Evolutionary conservation across 176 grass and related monocot genomes (phyloP), one percentile per base, ranked within the genome.

Genomic region (Carex cristatella): DNA sequence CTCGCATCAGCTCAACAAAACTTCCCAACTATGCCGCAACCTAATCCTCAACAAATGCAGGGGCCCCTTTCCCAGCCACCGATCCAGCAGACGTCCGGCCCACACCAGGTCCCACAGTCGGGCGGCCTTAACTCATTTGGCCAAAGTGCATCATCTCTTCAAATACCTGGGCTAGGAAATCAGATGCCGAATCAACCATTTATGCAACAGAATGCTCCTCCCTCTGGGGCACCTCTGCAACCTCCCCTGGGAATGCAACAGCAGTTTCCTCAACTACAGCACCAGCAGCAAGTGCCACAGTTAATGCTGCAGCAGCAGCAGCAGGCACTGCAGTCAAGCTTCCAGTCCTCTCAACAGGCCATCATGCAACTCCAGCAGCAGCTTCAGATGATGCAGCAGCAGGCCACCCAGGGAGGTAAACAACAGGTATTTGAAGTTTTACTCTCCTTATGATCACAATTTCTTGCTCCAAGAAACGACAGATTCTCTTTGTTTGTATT

Each of bases 341-440:
- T 94, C 89, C 96, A 99, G 51, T 99, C 96, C 62, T 96, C 96
- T 73, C 96, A 99, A 88, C 96, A 99, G 42, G 93, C 96, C 0
- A 99, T 99, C 92, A 89, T 89, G 80, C 97, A 99, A 84, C 86
- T 99, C 64, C 97, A 99, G 73, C 97, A 96, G 80, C 93, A 99
- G 73, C 87, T 99, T 62, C 97, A 96, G 74, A 82, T 91, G 83
- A 95, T 99, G 91, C 93, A 99, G 73, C 93, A 92, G 42, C 91
- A 90, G 28, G 84, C 84, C 63, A 85, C 90, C 74, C 90, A 93
- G 40, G 82, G 87, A 51, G 18, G 66, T 80, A 90, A 97, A 85
- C 89, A 90, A 68, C 97, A 99, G 91, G 96, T 95, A 94, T 80
- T 32, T 40, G 18, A 7, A 79, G 5, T 16, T 57, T 11, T 79